Base-by-base conservation (phyloP, 768 basidiomycete genomes). In the Mycena venus region DNA sequence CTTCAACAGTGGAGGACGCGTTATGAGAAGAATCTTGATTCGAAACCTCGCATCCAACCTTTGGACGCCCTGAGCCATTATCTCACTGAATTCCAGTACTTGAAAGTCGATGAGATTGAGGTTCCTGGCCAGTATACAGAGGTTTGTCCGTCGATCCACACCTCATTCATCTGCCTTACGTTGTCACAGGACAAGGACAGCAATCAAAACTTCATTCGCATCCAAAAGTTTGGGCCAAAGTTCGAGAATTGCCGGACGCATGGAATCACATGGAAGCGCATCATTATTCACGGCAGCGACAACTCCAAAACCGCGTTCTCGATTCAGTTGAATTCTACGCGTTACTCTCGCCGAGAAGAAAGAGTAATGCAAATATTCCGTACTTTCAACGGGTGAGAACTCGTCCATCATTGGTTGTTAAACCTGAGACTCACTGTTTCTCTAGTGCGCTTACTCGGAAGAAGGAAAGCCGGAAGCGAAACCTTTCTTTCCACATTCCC, bases 91-190 rank as follows among this genome's bases (percentile, higher is more conserved):
- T 99, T 99, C 88, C 98, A 99, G 78, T 97, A 99, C 83, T 93
- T 92, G 80, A 98, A 97, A 82, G 96, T 98, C 61, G 98, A 99
- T 75, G 98, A 99, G 75, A 95, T 99, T 44, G 97, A 99, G 80
- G 91, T 99, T 61, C 97, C 97, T n/a, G 98, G 98, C 9, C 98
- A 99, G 83, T 99, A 99, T 81, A 95, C 96, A 0, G 96, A 99
- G 90, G 97, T 95, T n/a, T 27, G 79, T 40, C 8, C 73, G n/a
- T 10, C 53, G 51, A 11, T 34, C 56, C 32, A 15, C 15, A 19
- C 59, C n/a, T 53, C 31, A 34, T 36, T 58, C 42, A n/a, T 31
- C 38, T 56, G 68, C 32, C 64, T 64, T 68, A 72, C 51, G 31
- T 53, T 34, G 49, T 9, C 14, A 17, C 79, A 98, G 97, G 97